Evolutionary conservation across 2,329 filamentous ascomycete species (phyloP).

Genomic region (Plenodomus lindquistii): DNA sequence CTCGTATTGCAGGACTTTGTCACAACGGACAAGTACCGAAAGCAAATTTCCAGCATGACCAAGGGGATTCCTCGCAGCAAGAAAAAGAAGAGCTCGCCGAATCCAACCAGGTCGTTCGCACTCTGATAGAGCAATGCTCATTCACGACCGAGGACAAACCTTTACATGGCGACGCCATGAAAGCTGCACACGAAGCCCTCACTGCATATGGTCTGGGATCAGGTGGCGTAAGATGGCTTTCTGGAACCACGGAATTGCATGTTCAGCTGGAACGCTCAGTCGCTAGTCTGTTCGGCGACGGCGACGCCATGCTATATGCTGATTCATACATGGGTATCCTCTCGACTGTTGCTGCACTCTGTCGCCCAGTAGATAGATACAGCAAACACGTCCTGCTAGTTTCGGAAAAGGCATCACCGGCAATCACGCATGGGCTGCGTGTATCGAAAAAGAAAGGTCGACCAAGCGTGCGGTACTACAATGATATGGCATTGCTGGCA

Average conservation of each 20-base stretch:
- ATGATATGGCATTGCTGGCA: neutral
- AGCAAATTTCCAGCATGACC: neutral
- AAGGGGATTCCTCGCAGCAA: neutral
- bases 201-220: constrained; percentile 1
- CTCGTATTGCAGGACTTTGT: neutral
- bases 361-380: neutral
- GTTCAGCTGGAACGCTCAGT: neutral
- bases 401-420: neutral
- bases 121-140: neutral
- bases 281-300: neutral
- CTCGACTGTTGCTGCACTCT: constrained; percentile 1
- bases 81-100: neutral
- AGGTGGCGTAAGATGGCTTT: neutral
- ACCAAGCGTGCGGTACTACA: neutral
- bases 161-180: neutral
- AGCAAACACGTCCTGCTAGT: constrained; percentile 1
- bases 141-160: neutral
- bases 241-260: neutral
- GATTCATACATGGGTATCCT: neutral
- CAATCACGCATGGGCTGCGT: neutral
- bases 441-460: constrained; percentile 18
- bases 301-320: neutral
- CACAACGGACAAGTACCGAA: neutral
- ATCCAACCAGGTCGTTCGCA: neutral
- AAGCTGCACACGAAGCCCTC: neutral